phyloP scores from a whole-genome alignment of 306 rosid species.

The Trifolium dubium region DNA sequence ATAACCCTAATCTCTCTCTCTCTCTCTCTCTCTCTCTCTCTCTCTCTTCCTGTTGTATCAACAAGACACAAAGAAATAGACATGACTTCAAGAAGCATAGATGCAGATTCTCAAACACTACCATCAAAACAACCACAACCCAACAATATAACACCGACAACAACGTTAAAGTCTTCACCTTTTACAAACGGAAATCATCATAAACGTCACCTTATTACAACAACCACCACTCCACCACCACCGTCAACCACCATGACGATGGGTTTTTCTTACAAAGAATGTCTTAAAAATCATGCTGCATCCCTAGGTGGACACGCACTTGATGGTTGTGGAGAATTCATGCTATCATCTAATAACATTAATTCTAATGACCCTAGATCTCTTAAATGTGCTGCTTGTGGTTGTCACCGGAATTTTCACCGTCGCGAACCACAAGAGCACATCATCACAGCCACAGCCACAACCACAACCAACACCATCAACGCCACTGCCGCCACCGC shows the following conservation, averaged over 20 bases:
- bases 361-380: slow-evolving; percentile 65
- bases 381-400: slow-evolving; percentile 87
- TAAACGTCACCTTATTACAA: slow-evolving; percentile 48
- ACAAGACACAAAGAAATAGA: slow-evolving; percentile 56
- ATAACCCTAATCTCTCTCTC: no score
- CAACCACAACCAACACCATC: slow-evolving; percentile 88
- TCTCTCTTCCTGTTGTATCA: background rate
- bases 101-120: slow-evolving; percentile 54
- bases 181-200: slow-evolving; percentile 61
- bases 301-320: slow-evolving; percentile 80
- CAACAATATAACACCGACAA: slow-evolving; percentile 32
- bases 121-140: slow-evolving; percentile 45
- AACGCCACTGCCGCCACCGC: slow-evolving; percentile 11
- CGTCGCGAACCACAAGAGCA: slow-evolving; percentile 67
- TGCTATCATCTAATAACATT: slow-evolving; percentile 55
- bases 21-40: background rate
- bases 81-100: slow-evolving; percentile 44
- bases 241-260: background rate
- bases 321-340: slow-evolving; percentile 94
- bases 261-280: slow-evolving; percentile 65
- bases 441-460: background rate
- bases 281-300: slow-evolving; percentile 93
- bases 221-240: background rate
- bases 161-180: slow-evolving; percentile 47
- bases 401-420: slow-evolving; percentile 97